Base-by-base conservation (phyloP, 768 basidiomycete genomes). In the Tulasnella sp. region DNA sequence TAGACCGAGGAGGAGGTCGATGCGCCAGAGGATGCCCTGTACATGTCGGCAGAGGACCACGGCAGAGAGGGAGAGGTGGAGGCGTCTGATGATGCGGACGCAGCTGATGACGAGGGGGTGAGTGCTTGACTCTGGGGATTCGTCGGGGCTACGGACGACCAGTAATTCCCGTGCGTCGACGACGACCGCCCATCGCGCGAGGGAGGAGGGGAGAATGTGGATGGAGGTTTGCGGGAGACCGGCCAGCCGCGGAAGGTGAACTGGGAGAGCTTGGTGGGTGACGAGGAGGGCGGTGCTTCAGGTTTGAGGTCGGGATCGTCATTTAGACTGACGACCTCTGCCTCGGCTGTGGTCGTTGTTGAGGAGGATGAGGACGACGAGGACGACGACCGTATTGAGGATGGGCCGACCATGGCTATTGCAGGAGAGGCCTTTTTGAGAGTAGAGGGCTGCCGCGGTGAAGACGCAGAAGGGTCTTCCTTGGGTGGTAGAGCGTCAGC, bases 161-260 rank as follows among this genome's bases (percentile, higher is more conserved):
- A 74, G 40, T 46, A 74, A 41, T 41, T 41, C 2, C 14, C 37
- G 3, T 22, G n/a, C 40, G 73, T 8, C n/a, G 73, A 8, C 31
- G 73, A 74, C 20, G 41, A 9, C 2, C 41, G 41, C 34, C 41
- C 74, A 42, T 75, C 74, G n/a, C 46, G 31, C 41, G 77, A 58
- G 0, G 77, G 60, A 37, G 40, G 77, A 42, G 54, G 41, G 77
- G 50, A 78, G 76, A 46, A 60, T 24, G 77, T 41, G 31, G 77
- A 78, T 78, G 79, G 79, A 37, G 79, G 46, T 75, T 73, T 80
- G 31, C 72, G 28, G 31, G 74, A 46, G 28, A 80, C 72, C 48
- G 79, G 79, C 79, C 79, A 80, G 74, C 79, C 79, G 37, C 58
- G 44, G 72, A 80, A 80, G 72, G 74, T 74, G 41, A 60, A 80